These are phyloP conservation scores for Candida nemodendra DNA, from an alignment of 805 yeast species.

Conservation along the genomic window DNA sequence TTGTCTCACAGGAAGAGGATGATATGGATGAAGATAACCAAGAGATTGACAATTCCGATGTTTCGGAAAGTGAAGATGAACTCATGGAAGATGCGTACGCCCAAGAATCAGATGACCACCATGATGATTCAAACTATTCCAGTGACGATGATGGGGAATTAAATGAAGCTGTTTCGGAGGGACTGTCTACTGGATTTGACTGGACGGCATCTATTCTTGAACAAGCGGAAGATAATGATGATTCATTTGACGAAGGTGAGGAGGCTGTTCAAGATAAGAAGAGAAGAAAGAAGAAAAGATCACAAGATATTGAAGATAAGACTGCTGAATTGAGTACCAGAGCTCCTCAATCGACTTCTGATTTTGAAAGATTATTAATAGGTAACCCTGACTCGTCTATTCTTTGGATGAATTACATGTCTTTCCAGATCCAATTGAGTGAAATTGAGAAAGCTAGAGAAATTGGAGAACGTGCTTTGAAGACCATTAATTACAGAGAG, in stretches of 20 bases:
- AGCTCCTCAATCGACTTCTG: constrained; percentile 88
- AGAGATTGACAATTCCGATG: constrained; percentile 25
- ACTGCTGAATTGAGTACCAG: constrained; percentile 81
- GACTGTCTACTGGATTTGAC: constrained; percentile 87
- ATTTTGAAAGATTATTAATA: constrained; percentile 86
- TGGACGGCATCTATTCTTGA: constrained; percentile 93
- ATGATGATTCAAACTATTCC: constrained; percentile 22
- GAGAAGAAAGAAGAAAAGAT: constrained; percentile 43
- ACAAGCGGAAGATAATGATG: constrained; percentile 62
- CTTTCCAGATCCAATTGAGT: constrained; percentile 92
- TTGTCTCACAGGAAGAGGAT: constrained; percentile 32
- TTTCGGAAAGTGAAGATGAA: constrained; percentile 18
- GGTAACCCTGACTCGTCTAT: constrained; percentile 94
- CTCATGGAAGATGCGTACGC: constrained; percentile 36
- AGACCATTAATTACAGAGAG: constrained; percentile 85
- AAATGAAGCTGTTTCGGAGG: constrained; percentile 38
- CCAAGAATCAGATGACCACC: constrained; percentile 19
- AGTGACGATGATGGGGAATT: constrained; percentile 22
- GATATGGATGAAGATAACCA: constrained; percentile 33
- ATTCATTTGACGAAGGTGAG: constrained; percentile 54
- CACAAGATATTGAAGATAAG: constrained; percentile 60
- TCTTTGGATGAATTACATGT: constrained; percentile 97
- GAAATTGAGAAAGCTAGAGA: constrained; percentile 94
- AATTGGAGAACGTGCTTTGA: constrained; percentile 87
- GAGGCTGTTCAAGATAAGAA: constrained; percentile 38